Conservation (phyloP, 495 filamentous ascomycete species). For the Xylaria flabelliformis region DNA sequence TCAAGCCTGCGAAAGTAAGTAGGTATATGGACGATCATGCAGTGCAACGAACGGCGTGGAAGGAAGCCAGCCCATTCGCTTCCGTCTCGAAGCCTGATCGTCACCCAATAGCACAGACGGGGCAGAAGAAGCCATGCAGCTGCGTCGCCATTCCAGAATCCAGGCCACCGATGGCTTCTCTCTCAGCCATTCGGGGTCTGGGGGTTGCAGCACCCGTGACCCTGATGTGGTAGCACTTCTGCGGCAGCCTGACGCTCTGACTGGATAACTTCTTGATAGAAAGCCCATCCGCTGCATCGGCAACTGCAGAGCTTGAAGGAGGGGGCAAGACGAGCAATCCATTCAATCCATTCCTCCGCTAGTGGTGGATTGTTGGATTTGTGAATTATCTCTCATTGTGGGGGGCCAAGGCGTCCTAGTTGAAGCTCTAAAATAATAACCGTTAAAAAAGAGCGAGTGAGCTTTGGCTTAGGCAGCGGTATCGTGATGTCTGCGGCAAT, state of each 20-base stretch:
- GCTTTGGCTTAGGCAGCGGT: not conserved
- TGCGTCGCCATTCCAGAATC: conserved; percentile 15
- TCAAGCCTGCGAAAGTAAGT: conserved; percentile 11
- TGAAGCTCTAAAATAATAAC: not conserved
- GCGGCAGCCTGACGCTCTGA: conserved; percentile 22
- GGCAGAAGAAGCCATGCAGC: conserved; percentile 18
- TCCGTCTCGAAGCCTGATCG: conserved; percentile 18
- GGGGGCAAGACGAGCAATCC: not conserved
- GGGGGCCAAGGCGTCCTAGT: not conserved
- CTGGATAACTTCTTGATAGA: conserved; percentile 24
- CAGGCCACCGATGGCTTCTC: conserved; percentile 13
- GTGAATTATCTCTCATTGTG: not conserved
- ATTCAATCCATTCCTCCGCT: not conserved
- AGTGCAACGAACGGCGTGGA: conserved; percentile 24
- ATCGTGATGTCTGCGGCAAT: not conserved
- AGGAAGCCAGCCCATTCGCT: conserved; percentile 10
- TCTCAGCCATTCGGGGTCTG: conserved; percentile 18
- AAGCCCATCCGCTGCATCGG: conserved; percentile 17
- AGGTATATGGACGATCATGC: conserved; percentile 18
- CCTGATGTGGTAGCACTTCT: conserved; percentile 16
- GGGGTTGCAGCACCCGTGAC: conserved; percentile 28
- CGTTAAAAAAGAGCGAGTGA: not conserved
- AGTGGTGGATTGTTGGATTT: not conserved
- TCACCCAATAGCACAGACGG: conserved; percentile 22
- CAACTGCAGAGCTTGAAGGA: conserved; percentile 5